A percentile compares a stretch with the other conserved stretches of the same genome.
These are phyloP conservation scores for Fusarium armeniacum DNA, from an alignment of 2,329 filamentous ascomycete genomes.

Conservation along the genomic window DNA sequence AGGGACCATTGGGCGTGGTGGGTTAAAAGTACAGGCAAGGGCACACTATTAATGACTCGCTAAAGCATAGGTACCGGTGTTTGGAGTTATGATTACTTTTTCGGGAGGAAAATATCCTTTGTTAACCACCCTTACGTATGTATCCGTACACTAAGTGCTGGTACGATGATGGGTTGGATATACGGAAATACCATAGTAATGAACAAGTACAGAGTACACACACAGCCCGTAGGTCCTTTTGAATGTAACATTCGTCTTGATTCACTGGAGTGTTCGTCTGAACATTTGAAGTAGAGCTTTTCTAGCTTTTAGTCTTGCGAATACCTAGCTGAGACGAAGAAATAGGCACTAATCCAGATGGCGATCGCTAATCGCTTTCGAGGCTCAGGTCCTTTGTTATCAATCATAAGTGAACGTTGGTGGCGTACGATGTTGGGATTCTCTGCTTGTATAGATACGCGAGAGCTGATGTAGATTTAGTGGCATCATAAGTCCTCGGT, in stretches of 20 bases:
- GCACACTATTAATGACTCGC: slow-evolving; percentile 11
- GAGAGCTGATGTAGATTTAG: no score
- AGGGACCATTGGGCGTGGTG: slow-evolving; percentile 36
- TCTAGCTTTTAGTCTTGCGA: background rate
- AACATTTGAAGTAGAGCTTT: background rate
- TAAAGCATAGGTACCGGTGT: slow-evolving; percentile 33
- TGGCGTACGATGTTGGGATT: slow-evolving; percentile 33
- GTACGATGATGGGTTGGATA: slow-evolving; percentile 1
- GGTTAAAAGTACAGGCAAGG: slow-evolving; percentile 14
- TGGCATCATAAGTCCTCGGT: background rate
- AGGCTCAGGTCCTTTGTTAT: background rate
- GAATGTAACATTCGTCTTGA: background rate
- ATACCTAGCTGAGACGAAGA: background rate
- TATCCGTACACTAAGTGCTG: background rate
- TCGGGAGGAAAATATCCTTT: slow-evolving; percentile 10
- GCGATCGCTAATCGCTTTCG: no score
- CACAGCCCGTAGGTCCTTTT: background rate
- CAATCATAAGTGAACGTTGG: background rate
- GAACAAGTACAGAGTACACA: background rate
- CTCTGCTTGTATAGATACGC: background rate
- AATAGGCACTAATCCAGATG: no score
- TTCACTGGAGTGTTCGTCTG: background rate
- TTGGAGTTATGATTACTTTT: slow-evolving; percentile 24
- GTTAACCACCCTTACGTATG: background rate
- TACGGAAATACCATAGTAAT: slow-evolving; percentile 4